Evolutionary conservation across 2,329 filamentous ascomycete genomes (phyloP).

Genomic region (Cercospora janseana): DNA sequence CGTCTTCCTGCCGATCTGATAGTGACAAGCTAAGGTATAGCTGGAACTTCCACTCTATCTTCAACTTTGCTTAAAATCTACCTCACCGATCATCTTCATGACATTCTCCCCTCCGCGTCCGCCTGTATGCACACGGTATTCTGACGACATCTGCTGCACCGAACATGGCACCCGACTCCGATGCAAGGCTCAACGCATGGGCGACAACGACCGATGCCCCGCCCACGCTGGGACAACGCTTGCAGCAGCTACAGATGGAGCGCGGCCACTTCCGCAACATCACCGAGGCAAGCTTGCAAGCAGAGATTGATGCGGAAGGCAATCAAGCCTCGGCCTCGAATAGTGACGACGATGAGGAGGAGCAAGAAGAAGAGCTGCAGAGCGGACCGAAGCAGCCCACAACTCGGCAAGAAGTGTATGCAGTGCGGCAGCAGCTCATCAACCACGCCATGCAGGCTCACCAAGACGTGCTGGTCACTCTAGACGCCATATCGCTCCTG

Average conservation of each 20-base stretch:
- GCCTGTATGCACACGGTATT: too few species aligned
- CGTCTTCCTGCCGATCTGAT: conserved; percentile 5
- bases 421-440: conserved; percentile 44
- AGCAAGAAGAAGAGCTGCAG: conserved; percentile 36
- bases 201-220: conserved; percentile 55
- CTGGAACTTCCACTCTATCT: background rate
- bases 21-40: too few species aligned
- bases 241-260: conserved; percentile 73
- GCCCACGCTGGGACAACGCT: conserved; percentile 68
- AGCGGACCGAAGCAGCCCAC: conserved; percentile 21
- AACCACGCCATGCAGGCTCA: conserved; percentile 42
- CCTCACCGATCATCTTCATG: too few species aligned
- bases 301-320: conserved; percentile 60
- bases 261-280: conserved; percentile 79
- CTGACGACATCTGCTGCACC: too few species aligned
- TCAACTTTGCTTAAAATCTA: background rate
- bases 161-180: conserved; percentile 26
- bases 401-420: conserved; percentile 41
- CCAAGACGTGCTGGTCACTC: conserved; percentile 64
- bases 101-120: too few species aligned
- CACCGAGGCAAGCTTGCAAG: conserved; percentile 68
- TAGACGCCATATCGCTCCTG: conserved; percentile 81
- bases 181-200: conserved; percentile 63
- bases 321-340: conserved; percentile 41
- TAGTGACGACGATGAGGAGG: conserved; percentile 48